These are phyloP conservation scores for Sisymbrium altissimum DNA, from an alignment of 345 rosid species.

Conservation along the genomic window DNA sequence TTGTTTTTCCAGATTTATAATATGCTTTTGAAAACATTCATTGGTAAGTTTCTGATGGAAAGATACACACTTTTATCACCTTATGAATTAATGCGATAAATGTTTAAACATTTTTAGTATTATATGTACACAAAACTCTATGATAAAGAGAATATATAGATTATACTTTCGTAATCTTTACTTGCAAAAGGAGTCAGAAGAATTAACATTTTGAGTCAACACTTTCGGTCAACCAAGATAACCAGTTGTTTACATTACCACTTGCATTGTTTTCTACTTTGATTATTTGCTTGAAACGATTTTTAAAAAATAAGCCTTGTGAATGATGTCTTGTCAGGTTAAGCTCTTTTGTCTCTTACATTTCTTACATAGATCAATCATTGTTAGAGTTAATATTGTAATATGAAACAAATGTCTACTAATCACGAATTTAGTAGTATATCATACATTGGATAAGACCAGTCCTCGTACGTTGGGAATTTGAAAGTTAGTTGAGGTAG, in stretches of 20 bases:
- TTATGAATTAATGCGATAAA: not conserved
- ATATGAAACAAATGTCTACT: not conserved
- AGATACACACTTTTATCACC: not conserved
- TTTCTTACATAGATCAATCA: not conserved
- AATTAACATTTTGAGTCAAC: not conserved
- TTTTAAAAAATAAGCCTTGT: not conserved
- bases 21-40: too few species aligned
- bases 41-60: too few species aligned
- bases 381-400: not conserved
- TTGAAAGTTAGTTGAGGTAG: slow-evolving; percentile 35
- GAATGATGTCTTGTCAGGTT: slow-evolving; percentile 8
- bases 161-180: not conserved
- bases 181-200: not conserved
- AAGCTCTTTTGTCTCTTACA: slow-evolving; percentile 3
- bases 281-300: not conserved
- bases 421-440: not conserved
- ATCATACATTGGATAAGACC: slow-evolving; percentile 7
- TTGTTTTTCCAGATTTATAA: too few species aligned
- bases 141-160: not conserved
- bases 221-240: not conserved
- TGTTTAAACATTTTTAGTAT: not conserved
- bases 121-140: not conserved
- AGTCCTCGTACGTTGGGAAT: not conserved
- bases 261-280: not conserved
- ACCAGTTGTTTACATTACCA: slow-evolving; percentile 18